Base-by-base conservation (phyloP, 257 asterid species). In the Cinchona pubescens region DNA sequence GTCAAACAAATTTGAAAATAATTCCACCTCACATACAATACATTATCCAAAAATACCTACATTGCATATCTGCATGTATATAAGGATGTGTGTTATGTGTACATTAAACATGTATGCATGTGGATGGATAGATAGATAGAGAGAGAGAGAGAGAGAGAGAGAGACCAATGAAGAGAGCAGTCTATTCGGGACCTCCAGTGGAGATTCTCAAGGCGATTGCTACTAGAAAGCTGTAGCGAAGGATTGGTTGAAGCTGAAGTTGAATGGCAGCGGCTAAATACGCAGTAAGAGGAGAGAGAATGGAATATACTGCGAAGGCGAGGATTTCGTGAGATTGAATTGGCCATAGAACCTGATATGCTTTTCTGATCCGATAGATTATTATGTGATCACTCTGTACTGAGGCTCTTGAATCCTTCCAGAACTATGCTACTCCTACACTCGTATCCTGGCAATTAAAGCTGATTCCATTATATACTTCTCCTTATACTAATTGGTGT, bases 291-390 rank as follows among this genome's bases (percentile, higher is more conserved):
- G 58, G 77, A 38, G 40, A 78, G n/a, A 49, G 73, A 71, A 3
- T 71, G 43, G 42, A 13, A 72, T 27, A 61, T 38, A 78, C 40
- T 21, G 62, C 68, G 62, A 53, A 64, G 68, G 14, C 69, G 73
- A 29, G 5, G 13, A 61, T 40, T 78, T 18, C 76, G 73, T 29
- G 37, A 48, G 0, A 60, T 64, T 65, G 74, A 75, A 58, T 9
- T 49, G 60, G 81, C 81, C 81, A 78, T 77, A 7, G 29, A 11
- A 55, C 38, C 29, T 70, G 48, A 61, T 27, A 29, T 43, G 37
- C n/a, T 34, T 71, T 53, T 2, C 48, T 23, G 35, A 45, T 71
- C 48, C 7, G 6, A 43, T 69, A 34, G 23, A 51, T 0, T 35
- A 29, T 35, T 42, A 25, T 14, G 14, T 9, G 35, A 71, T 71